Percentiles rank a stretch among this genome's conserved stretches.
These are phyloP conservation scores for Termitomyces sp. DNA, from an alignment of 768 basidiomycete genomes.

Conservation along the genomic window DNA sequence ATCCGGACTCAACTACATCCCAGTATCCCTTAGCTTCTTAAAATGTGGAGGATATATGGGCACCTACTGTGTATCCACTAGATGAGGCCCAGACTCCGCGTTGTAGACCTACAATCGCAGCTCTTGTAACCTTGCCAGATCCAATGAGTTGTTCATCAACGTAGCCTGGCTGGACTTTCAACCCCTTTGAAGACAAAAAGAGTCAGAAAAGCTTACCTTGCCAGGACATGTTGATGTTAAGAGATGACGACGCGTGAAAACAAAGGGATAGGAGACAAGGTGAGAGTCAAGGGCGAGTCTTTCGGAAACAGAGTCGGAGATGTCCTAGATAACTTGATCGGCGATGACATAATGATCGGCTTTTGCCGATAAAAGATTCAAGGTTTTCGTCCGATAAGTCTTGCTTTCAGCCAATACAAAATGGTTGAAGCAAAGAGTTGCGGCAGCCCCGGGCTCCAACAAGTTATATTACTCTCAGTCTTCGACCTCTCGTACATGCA, in stretches of 20 bases:
- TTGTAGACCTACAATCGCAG: conserved; percentile 67
- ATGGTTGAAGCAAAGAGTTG: no score
- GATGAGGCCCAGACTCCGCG: conserved; percentile 77
- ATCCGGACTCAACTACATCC: conserved; percentile 46
- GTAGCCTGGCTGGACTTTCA: conserved; percentile 47
- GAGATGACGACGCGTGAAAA: background rate
- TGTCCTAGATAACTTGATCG: conserved; percentile 10
- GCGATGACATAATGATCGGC: conserved; percentile 8
- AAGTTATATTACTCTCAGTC: no score
- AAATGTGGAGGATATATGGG: background rate
- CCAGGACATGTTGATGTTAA: conserved; percentile 54
- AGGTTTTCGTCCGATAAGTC: no score
- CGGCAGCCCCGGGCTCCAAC: no score
- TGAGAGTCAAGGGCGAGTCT: background rate
- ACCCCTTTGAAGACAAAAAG: background rate
- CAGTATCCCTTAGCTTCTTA: background rate
- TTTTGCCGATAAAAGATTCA: background rate
- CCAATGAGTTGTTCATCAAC: conserved; percentile 79
- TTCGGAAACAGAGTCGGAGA: conserved; percentile 11
- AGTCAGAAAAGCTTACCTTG: conserved; percentile 37
- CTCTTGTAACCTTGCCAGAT: conserved; percentile 63
- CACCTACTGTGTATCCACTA: conserved; percentile 51
- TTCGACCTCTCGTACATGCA: no score
- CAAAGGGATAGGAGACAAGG: conserved; percentile 4
- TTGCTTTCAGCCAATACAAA: no score